These are phyloP conservation scores for Solanum megistacrolobum DNA, from an alignment of 257 asterid species.

Conservation along the genomic window DNA sequence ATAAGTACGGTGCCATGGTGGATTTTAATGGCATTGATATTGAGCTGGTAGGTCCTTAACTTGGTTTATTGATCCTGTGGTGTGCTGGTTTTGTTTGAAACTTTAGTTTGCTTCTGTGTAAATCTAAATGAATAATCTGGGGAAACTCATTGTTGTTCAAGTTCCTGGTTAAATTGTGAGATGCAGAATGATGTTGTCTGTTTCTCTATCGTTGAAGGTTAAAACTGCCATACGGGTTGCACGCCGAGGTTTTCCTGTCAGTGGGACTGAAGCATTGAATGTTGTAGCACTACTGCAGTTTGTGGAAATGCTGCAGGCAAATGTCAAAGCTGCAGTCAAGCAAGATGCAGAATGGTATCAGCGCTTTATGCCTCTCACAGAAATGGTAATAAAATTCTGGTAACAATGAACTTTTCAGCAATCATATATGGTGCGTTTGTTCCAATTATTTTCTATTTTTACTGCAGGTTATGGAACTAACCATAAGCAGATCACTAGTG, in stretches of 20 bases:
- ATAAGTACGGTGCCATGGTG: constrained; percentile 72
- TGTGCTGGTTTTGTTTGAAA: not conserved
- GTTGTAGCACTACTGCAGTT: constrained; percentile 46
- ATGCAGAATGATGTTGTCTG: not conserved
- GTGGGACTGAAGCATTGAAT: constrained; percentile 71
- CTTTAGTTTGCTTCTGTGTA: not conserved
- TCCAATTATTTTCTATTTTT: constrained; percentile 10
- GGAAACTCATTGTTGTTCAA: not conserved
- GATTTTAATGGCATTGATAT: constrained; percentile 67
- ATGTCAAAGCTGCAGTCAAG: constrained; percentile 74
- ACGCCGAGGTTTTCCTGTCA: constrained; percentile 51
- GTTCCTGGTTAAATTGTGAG: not conserved
- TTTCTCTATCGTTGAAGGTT: constrained; percentile 48
- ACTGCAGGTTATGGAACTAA: constrained; percentile 68
- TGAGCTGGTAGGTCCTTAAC: constrained; percentile 32
- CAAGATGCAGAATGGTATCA: constrained; percentile 64
- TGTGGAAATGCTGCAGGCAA: constrained; percentile 56
- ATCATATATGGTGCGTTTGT: not conserved
- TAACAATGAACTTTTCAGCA: not conserved
- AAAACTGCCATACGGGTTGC: constrained; percentile 52
- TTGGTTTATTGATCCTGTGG: not conserved
- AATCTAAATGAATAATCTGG: not conserved
- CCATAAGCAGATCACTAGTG: constrained; percentile 41
- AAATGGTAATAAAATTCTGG: constrained; percentile 36
- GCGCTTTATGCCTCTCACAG: constrained; percentile 81